These are phyloP conservation scores for Botrytis fabae DNA, from an alignment of 2,329 filamentous ascomycete species.

Conservation along the genomic window DNA sequence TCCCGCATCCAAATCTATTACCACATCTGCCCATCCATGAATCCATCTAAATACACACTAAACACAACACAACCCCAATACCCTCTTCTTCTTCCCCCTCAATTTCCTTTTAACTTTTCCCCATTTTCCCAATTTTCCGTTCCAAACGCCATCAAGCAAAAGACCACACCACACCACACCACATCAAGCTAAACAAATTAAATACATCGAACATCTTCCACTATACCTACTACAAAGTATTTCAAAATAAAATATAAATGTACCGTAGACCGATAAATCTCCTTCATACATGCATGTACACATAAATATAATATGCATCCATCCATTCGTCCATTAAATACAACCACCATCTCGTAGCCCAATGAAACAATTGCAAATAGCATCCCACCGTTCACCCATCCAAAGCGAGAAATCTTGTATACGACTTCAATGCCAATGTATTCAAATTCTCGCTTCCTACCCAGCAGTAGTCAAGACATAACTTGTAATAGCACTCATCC, in stretches of 20 bases:
- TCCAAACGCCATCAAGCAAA: not conserved
- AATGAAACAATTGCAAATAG: not conserved
- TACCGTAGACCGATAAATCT: not conserved
- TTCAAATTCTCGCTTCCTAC: conserved; percentile 26
- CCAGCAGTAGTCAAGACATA: conserved; percentile 48
- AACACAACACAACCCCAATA: too few species aligned
- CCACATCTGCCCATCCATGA: not conserved
- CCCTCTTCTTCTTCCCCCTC: not conserved
- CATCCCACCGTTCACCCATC: not conserved
- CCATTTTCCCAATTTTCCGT: not conserved
- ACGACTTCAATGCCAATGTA: too few species aligned
- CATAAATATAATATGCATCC: not conserved
- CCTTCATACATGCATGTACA: not conserved
- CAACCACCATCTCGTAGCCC: not conserved
- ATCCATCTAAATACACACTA: too few species aligned
- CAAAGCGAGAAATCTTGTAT: not conserved
- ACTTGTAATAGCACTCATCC: conserved; percentile 73
- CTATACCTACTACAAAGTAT: not conserved
- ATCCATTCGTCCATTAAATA: conserved; percentile 4
- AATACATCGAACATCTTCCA: not conserved
- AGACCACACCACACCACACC: not conserved
- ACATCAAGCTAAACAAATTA: not conserved
- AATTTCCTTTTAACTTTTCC: too few species aligned
- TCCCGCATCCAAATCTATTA: not conserved
- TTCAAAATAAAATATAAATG: not conserved